Evolutionary conservation across 179 eudicot species (phyloP).

Genomic region (Camellia oleifera): DNA sequence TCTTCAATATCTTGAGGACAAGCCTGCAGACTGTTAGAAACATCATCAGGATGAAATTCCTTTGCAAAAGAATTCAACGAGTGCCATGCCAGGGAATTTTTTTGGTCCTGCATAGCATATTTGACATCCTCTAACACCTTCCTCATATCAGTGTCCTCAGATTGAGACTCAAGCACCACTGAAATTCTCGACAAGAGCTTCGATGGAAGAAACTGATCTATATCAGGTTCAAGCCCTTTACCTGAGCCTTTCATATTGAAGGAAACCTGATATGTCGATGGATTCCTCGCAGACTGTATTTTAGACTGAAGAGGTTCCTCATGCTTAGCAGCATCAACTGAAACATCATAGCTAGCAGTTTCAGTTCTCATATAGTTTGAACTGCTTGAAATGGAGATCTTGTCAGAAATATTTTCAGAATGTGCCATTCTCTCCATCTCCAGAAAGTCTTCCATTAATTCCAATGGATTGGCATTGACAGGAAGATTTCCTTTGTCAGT

Average conservation of each 20-base stretch:
- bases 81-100: conserved; percentile 31
- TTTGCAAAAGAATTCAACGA: conserved; percentile 38
- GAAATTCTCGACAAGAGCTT: conserved; percentile 50
- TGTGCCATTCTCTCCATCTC: conserved; percentile 93
- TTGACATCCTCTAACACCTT: conserved; percentile 53
- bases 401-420: conserved; percentile 37
- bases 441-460: conserved; percentile 89
- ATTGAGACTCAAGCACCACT: conserved; percentile 41
- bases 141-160: conserved; percentile 44
- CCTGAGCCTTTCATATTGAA: conserved; percentile 16
- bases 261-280: conserved; percentile 11
- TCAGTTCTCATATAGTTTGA: conserved; percentile 24
- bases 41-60: conserved; percentile 37
- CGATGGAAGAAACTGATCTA: conserved; percentile 28
- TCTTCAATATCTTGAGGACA: conserved; percentile 25
- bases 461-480: conserved; percentile 51
- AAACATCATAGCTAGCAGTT: conserved; percentile 17
- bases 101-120: conserved; percentile 44
- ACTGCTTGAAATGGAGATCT: conserved; percentile 9
- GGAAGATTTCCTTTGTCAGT: conserved; percentile 40
- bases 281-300: conserved; percentile 22
- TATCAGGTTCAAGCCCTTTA: conserved; percentile 11
- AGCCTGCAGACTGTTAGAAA: conserved; percentile 23
- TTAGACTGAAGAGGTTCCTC: conserved; percentile 19
- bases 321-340: conserved; percentile 4